Base-by-base conservation (phyloP, 345 rosid genomes). In the Psidium guajava region DNA sequence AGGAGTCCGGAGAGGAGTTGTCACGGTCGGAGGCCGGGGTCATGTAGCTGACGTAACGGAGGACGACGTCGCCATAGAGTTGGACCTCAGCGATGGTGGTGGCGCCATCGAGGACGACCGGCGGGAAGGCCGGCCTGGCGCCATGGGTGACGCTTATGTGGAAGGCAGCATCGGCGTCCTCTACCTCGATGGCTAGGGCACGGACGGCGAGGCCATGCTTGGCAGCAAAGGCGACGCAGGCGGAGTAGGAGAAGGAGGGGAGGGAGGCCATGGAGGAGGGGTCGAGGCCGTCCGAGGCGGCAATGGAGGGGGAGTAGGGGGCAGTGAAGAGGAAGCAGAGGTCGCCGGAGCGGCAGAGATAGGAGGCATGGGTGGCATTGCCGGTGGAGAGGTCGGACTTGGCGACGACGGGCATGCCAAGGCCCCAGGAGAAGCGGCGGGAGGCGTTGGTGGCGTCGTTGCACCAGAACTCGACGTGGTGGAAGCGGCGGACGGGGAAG, bases 321-420 rank as follows among this genome's bases (percentile, higher is more conserved):
- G 98, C 95, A 1, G 98, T 93, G 91, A 96, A 95, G 85, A 95
- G 94, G 87, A 95, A 94, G 81, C 91, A 84, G 47, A 96, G 93
- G 85, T 93, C 91, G 55, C 98, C 96, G 61, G 99, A 96, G 87
- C 94, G 94, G 51, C 91, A 90, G 73, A 95, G 94, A 84, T 95
- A 95, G 22, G 98, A 95, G 16, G 98, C 98, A 69, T 96, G 98
- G 36, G 91, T 87, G 61, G 81, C 74, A 88, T 95, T 95, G 0
- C 98, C 98, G 44, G 98, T 95, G 89, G 98, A 96, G 57, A 95
- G 96, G 85, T 96, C 98, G 14, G 99, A 96, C 87, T 95, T 95
- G 20, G 95, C 96, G 73, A 92, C 75, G 85, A 96, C 58, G 2
- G 91, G 92, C 99, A 95, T 95, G 49, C 98, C 99, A 24, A 96